phyloP scores from a whole-genome alignment of 2,329 filamentous ascomycete species.

The Lasiodiplodia sp. region DNA sequence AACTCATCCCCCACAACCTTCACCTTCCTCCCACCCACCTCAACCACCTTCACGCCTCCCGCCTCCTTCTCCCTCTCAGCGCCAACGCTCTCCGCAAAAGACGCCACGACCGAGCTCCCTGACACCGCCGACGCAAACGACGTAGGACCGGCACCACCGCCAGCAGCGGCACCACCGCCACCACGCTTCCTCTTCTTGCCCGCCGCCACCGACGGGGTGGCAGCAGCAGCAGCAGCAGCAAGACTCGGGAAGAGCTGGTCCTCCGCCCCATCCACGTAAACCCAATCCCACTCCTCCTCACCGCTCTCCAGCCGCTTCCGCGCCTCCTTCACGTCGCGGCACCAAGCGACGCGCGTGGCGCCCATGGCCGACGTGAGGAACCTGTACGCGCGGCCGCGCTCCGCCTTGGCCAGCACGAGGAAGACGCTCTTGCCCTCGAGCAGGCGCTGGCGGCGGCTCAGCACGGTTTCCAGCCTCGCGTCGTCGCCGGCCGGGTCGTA shows the following conservation, averaged over 20 bases:
- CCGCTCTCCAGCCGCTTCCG: slow-evolving; percentile 60
- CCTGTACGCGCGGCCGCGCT: slow-evolving; percentile 68
- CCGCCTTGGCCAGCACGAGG: slow-evolving; percentile 68
- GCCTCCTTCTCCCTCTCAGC: slow-evolving; percentile 51
- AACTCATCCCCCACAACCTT: slow-evolving; percentile 82
- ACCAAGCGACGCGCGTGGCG: slow-evolving; percentile 70
- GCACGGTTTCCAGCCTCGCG: slow-evolving; percentile 38
- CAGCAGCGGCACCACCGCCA: slow-evolving; percentile 29
- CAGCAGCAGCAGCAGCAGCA: slow-evolving; percentile 41
- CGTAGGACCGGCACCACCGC: not conserved
- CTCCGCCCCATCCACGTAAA: slow-evolving; percentile 76
- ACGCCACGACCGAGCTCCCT: slow-evolving; percentile 34
- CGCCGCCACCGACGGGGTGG: slow-evolving; percentile 15
- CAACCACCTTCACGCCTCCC: slow-evolving; percentile 36
- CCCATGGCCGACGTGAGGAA: slow-evolving; percentile 84
- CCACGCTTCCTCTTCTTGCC: slow-evolving; percentile 54
- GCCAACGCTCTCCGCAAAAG: slow-evolving; percentile 15
- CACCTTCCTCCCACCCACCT: slow-evolving; percentile 56
- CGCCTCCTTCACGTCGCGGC: slow-evolving; percentile 71
- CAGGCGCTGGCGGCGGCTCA: slow-evolving; percentile 62
- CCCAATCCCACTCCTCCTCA: slow-evolving; percentile 72
- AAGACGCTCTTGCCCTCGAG: slow-evolving; percentile 72
- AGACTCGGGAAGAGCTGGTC: slow-evolving; percentile 62
- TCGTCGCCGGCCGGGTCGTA: slow-evolving; percentile 65
- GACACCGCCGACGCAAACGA: slow-evolving; percentile 45